Evolutionary conservation across 2,329 filamentous ascomycete species (phyloP).

Genomic region (Endothia cerciana): DNA sequence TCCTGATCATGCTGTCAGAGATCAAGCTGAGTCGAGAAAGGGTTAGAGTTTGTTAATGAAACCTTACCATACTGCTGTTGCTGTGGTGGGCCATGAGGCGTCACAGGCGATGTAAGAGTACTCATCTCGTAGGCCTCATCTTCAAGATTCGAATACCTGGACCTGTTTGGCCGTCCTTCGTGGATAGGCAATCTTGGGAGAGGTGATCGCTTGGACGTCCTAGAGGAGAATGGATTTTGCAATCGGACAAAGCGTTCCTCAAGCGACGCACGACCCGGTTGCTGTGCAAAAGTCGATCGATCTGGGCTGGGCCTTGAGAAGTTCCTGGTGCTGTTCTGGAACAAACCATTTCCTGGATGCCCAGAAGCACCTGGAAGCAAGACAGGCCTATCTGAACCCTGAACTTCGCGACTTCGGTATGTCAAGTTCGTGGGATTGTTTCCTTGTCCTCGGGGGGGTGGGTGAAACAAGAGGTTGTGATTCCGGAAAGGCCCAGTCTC

Average conservation of each 20-base stretch:
- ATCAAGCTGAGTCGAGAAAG: background rate
- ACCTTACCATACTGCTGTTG: conserved; percentile 9
- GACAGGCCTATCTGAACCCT: conserved; percentile 27
- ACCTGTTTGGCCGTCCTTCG: conserved; percentile 1
- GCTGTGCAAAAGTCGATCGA: background rate
- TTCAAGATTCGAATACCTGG: background rate
- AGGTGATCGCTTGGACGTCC: background rate
- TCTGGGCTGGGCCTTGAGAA: background rate
- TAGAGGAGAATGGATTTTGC: background rate
- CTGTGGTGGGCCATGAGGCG: background rate
- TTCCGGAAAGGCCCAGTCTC: background rate
- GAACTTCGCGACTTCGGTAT: conserved; percentile 22
- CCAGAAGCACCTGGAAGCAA: conserved; percentile 37
- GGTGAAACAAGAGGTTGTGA: conserved; percentile 19
- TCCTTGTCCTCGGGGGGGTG: conserved; percentile 20
- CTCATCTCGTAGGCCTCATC: conserved; percentile 2
- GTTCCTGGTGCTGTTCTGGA: conserved; percentile 30
- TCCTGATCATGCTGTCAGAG: conserved; percentile 1
- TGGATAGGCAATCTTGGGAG: background rate
- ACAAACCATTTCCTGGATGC: conserved; percentile 40
- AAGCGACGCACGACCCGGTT: background rate
- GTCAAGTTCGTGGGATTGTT: conserved; percentile 28
- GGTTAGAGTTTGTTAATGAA: no score
- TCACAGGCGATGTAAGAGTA: background rate
- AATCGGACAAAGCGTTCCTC: background rate